Evolutionary conservation across 345 rosid genomes (phyloP).

Genomic region (Pistacia integerrima): DNA sequence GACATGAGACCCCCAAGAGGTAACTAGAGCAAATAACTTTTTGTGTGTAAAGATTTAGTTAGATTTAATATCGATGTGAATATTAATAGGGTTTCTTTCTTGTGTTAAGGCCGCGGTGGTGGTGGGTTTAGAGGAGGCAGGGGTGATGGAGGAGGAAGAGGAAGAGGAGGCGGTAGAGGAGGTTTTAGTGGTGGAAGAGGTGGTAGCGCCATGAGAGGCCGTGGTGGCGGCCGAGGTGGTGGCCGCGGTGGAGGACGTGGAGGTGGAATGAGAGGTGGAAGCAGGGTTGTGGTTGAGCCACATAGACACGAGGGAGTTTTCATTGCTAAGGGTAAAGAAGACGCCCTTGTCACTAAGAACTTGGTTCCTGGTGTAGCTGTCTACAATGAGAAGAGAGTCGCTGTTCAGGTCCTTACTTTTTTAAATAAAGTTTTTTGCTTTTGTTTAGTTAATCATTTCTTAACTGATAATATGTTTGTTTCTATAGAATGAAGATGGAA

Average conservation of each 20-base stretch:
- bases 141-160: constrained; percentile 45
- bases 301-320: constrained; percentile 90
- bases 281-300: constrained; percentile 79
- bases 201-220: constrained; percentile 46
- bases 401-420: constrained; percentile 63
- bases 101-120: constrained; percentile 46
- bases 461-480: too few species aligned
- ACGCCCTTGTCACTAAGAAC: constrained; percentile 89
- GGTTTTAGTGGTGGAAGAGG: constrained; percentile 45
- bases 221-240: constrained; percentile 49
- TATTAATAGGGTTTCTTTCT: background rate
- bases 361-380: constrained; percentile 93
- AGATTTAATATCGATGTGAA: background rate
- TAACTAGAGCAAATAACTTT: background rate
- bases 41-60: background rate
- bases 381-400: constrained; percentile 88
- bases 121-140: constrained; percentile 51
- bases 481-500: constrained; percentile 83
- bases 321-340: constrained; percentile 90
- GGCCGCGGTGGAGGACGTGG: constrained; percentile 57
- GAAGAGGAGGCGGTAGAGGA: constrained; percentile 44
- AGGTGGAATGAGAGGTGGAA: constrained; percentile 92
- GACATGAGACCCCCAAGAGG: constrained; percentile 54
- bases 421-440: background rate
- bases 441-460: background rate